Conservation (phyloP, 805 yeast species). For the Saccharomyces mikatae region DNA sequence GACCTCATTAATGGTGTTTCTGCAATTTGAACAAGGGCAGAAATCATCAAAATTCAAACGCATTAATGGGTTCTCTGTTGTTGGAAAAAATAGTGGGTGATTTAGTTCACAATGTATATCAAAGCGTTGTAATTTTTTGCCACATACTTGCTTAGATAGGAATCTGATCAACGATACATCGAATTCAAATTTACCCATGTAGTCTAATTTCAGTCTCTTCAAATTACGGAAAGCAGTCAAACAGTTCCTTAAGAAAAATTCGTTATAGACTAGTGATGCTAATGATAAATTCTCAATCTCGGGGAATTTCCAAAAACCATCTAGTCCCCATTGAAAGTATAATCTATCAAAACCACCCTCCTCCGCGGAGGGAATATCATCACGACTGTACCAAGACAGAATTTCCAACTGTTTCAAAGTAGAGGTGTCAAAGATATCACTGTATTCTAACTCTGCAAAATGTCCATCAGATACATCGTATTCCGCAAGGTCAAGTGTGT, state of each 20-base stretch:
- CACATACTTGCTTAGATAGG: background rate
- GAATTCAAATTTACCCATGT: constrained; percentile 11
- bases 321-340: constrained; percentile 20
- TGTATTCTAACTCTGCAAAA: constrained; percentile 10
- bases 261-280: constrained; percentile 26
- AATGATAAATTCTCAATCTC: constrained; percentile 28
- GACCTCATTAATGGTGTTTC: constrained; percentile 20
- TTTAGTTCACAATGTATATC: background rate
- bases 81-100: background rate
- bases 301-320: constrained; percentile 26
- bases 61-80: background rate
- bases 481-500: constrained; percentile 9
- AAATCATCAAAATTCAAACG: background rate
- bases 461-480: constrained; percentile 4
- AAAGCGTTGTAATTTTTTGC: background rate
- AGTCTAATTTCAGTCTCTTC: constrained; percentile 31
- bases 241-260: constrained; percentile 20
- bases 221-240: constrained; percentile 19
- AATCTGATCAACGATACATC: constrained; percentile 5
- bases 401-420: constrained; percentile 28
- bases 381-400: constrained; percentile 32
- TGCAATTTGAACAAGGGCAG: constrained; percentile 19
- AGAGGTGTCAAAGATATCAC: constrained; percentile 28
- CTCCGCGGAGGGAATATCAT: constrained; percentile 8
- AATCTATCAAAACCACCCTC: constrained; percentile 13